phyloP scores from a whole-genome alignment of 768 basidiomycete genomes.

The Galerina sulciceps region DNA sequence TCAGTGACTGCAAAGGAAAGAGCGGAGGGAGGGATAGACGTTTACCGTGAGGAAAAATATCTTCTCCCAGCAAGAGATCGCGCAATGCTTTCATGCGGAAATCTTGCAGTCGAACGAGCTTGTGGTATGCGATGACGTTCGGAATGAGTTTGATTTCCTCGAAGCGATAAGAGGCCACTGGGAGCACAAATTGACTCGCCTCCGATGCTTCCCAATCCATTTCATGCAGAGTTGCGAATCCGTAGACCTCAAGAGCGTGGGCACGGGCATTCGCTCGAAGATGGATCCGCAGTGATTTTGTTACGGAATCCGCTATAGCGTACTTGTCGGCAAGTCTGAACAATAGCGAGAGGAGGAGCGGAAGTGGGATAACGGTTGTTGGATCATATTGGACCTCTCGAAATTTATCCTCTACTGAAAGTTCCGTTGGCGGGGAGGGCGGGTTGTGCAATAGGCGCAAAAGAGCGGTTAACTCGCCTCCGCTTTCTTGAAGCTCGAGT shows the following conservation, averaged over 20 bases:
- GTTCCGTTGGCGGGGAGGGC: conserved; percentile 47
- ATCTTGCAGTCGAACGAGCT: conserved; percentile 62
- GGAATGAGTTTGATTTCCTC: conserved; percentile 58
- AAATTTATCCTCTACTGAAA: conserved; percentile 29
- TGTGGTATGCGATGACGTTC: conserved; percentile 65
- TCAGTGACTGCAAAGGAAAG: conserved; percentile 7
- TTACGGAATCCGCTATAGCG: conserved; percentile 49
- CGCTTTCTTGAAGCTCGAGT: conserved; percentile 60
- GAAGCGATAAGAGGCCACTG: conserved; percentile 56
- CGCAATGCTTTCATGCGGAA: conserved; percentile 57
- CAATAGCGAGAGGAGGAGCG: conserved; percentile 58
- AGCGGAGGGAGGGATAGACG: not conserved
- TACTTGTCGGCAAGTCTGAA: conserved; percentile 72
- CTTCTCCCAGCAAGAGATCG: conserved; percentile 56
- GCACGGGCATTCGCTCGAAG: conserved; percentile 62
- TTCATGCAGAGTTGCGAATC: conserved; percentile 48
- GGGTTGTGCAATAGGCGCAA: conserved; percentile 62
- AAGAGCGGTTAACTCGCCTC: conserved; percentile 50
- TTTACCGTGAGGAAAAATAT: conserved; percentile 71
- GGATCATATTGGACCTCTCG: conserved; percentile 40
- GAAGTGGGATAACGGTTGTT: conserved; percentile 62
- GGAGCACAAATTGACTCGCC: conserved; percentile 64
- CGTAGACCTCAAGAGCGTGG: conserved; percentile 68
- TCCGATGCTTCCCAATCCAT: conserved; percentile 54
- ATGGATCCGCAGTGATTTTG: conserved; percentile 51